Conservation (phyloP, 225 moss, liverwort and hornwort species). For the Sphagnum tenellum region DNA sequence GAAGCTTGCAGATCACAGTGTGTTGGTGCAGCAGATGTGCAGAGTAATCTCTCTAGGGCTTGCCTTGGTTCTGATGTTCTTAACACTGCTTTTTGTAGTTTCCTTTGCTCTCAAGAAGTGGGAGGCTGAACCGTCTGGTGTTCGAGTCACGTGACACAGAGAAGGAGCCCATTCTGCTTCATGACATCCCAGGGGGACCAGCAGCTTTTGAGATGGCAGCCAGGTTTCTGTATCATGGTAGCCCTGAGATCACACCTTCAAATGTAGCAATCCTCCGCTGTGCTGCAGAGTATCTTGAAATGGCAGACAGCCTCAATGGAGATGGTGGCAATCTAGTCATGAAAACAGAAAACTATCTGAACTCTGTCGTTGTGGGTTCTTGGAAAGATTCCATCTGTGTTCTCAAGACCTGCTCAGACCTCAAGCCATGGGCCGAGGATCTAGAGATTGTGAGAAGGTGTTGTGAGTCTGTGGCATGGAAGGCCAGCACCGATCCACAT, state of each 20-base stretch:
- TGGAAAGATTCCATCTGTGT: no score
- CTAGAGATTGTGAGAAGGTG: conserved; percentile 38
- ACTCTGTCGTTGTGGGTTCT: not conserved
- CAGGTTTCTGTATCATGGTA: conserved; percentile 37
- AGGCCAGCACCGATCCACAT: conserved; percentile 38
- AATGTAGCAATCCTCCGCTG: conserved; percentile 47
- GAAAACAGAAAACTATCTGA: no score
- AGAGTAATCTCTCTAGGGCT: no score
- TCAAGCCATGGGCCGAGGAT: conserved; percentile 30
- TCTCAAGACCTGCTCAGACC: not conserved
- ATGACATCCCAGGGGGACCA: conserved; percentile 31
- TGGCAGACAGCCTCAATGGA: conserved; percentile 14
- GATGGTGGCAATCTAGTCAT: no score
- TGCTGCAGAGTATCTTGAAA: conserved; percentile 40
- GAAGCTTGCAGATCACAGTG: no score
- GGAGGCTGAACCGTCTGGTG: conserved; percentile 27
- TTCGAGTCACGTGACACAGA: conserved; percentile 12
- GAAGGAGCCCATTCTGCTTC: conserved; percentile 14
- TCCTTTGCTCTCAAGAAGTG: conserved; percentile 32
- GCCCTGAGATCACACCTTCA: conserved; percentile 29
- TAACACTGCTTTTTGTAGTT: conserved; percentile 8
- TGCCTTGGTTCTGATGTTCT: not conserved
- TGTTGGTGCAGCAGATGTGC: no score
- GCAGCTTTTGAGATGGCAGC: conserved; percentile 44
- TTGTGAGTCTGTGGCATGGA: conserved; percentile 25